Conservation (phyloP, 148 eudicot species). For the Vaccinium corymbosum region DNA sequence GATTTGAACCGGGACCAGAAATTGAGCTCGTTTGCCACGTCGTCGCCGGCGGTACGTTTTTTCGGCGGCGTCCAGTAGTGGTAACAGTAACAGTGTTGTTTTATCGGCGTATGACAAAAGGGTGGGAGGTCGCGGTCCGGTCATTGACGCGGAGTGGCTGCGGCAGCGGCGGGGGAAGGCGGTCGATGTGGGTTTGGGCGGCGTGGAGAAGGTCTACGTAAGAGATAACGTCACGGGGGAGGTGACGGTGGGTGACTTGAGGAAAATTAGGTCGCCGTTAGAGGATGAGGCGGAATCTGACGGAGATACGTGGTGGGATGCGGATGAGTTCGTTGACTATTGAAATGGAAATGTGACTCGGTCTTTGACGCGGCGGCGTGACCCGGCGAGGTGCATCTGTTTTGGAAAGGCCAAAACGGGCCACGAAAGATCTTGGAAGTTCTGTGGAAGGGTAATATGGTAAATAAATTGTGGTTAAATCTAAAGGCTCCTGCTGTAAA, state of each 20-base stretch:
- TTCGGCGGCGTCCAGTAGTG: conserved; percentile 17
- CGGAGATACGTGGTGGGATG: conserved; percentile 50
- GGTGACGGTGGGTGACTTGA: conserved; percentile 53
- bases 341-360: neutral
- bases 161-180: conserved; percentile 20
- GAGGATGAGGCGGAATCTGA: conserved; percentile 25
- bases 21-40: conserved; percentile 25
- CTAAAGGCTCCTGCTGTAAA: neutral
- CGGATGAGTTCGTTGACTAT: conserved; percentile 14
- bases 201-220: conserved; percentile 46
- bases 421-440: neutral
- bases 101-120: conserved; percentile 35
- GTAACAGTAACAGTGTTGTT: conserved; percentile 17
- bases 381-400: neutral
- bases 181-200: conserved; percentile 30
- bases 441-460: neutral
- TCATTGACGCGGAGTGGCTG: conserved; percentile 35
- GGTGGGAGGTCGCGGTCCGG: conserved; percentile 32
- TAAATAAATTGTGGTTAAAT: neutral
- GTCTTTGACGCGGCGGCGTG: neutral
- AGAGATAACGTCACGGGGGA: conserved; percentile 40
- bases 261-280: conserved; percentile 45
- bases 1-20: conserved; percentile 26
- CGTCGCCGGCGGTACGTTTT: conserved; percentile 32
- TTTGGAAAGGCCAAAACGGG: neutral